Evolutionary conservation across 768 basidiomycete species (phyloP).

Genomic region (Lactarius quietus): DNA sequence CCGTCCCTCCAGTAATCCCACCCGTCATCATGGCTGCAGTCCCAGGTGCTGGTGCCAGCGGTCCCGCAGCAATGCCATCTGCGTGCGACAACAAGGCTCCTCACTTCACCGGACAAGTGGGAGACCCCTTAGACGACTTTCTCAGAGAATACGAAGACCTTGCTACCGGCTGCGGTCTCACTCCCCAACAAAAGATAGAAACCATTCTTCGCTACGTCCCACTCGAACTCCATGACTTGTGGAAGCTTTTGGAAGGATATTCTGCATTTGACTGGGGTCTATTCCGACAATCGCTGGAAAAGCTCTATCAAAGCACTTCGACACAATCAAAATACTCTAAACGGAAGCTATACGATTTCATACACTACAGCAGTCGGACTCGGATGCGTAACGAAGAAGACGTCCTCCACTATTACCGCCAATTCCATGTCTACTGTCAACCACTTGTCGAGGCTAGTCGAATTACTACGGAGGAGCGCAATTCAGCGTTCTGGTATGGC

Average conservation of each 20-base stretch:
- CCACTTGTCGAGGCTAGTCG: rapidly evolving
- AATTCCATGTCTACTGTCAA: background rate
- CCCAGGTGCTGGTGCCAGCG: too few species aligned
- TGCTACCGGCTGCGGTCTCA: background rate
- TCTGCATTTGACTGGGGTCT: background rate
- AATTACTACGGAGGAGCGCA: background rate
- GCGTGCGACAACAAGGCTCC: background rate
- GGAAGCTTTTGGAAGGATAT: background rate
- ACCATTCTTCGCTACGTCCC: background rate
- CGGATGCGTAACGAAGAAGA: background rate
- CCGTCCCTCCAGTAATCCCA: too few species aligned
- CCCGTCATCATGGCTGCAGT: too few species aligned
- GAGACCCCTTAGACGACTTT: background rate
- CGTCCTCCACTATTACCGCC: background rate
- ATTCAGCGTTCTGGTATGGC: too few species aligned
- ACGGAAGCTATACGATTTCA: background rate
- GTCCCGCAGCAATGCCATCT: background rate
- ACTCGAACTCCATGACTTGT: background rate
- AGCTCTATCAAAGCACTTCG: background rate
- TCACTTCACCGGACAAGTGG: background rate
- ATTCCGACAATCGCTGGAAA: background rate
- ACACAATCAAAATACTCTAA: too few species aligned
- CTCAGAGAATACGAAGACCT: background rate
- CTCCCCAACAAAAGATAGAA: background rate
- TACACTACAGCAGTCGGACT: background rate